Evolutionary conservation across 2,329 filamentous ascomycete species (phyloP).

Genomic region (Scytalidium sp.): DNA sequence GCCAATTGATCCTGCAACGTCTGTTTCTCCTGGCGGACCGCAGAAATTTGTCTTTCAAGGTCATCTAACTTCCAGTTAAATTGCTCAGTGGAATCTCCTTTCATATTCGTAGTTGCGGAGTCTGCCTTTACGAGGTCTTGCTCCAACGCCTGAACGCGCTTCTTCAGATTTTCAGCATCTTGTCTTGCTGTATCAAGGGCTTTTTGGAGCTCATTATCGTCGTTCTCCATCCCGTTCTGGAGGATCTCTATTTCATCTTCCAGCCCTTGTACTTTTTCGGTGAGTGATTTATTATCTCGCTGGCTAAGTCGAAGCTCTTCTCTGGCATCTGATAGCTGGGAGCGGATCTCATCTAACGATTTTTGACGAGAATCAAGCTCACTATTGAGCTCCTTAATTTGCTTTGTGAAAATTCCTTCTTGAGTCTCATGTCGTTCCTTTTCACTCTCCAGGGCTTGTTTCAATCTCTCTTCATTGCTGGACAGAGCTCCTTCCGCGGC

Average conservation of each 20-base stretch:
- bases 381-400: conserved; percentile 70
- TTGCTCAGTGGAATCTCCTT: conserved; percentile 43
- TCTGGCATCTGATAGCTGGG: conserved; percentile 61
- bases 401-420: conserved; percentile 66
- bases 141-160: conserved; percentile 37
- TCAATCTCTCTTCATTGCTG: conserved; percentile 63
- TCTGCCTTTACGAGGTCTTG: conserved; percentile 28
- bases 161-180: conserved; percentile 35
- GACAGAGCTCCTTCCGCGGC: conserved; percentile 65
- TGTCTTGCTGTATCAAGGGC: conserved; percentile 42
- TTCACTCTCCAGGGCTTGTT: conserved; percentile 68
- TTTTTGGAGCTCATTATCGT: conserved; percentile 55
- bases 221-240: conserved; percentile 54
- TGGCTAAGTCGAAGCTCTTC: conserved; percentile 70
- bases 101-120: conserved; percentile 20
- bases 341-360: conserved; percentile 62
- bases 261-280: conserved; percentile 63
- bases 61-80: conserved; percentile 57
- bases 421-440: conserved; percentile 69
- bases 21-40: conserved; percentile 58
- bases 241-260: conserved; percentile 77
- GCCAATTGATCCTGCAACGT: conserved; percentile 61
- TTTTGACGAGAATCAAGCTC: conserved; percentile 66
- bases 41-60: conserved; percentile 53
- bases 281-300: conserved; percentile 58